phyloP scores from a whole-genome alignment of 1,139 yeast genomes.

The Yarrowia galli region DNA sequence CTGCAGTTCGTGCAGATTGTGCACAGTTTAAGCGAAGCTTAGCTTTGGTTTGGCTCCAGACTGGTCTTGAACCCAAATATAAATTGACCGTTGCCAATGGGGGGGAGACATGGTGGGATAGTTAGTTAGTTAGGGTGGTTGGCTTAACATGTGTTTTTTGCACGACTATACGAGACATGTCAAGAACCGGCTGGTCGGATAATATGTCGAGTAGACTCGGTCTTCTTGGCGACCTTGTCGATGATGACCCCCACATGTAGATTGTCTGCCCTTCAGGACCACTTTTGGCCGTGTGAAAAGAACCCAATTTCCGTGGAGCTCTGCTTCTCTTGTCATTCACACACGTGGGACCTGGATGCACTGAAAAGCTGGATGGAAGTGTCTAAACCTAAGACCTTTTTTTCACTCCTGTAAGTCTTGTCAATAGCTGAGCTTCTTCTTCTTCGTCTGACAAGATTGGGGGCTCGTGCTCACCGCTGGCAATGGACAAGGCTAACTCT shows the following conservation, averaged over 20 bases:
- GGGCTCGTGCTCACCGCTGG: conserved; percentile 19
- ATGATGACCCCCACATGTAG: background rate
- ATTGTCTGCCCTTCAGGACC: background rate
- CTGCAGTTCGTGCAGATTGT: too few species aligned
- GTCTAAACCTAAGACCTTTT: background rate
- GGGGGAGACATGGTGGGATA: too few species aligned
- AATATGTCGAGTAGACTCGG: too few species aligned
- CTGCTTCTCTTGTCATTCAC: conserved; percentile 2
- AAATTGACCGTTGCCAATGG: conserved; percentile 11
- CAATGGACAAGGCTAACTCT: background rate
- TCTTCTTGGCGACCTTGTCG: background rate
- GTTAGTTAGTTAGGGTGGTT: background rate
- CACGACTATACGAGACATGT: background rate
- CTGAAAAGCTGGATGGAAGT: background rate
- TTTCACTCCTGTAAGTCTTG: background rate
- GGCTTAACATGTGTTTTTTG: background rate
- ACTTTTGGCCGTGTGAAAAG: background rate
- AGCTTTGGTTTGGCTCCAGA: background rate
- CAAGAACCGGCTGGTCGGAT: background rate
- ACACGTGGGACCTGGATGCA: conserved; percentile 6
- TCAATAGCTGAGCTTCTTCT: too few species aligned
- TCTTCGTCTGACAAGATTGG: too few species aligned
- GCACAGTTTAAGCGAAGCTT: conserved; percentile 20
- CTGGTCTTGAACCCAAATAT: background rate
- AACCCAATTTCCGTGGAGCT: conserved; percentile 24